Base-by-base conservation (phyloP, 2,329 filamentous ascomycete species). In the Cladosporium halotolerans region DNA sequence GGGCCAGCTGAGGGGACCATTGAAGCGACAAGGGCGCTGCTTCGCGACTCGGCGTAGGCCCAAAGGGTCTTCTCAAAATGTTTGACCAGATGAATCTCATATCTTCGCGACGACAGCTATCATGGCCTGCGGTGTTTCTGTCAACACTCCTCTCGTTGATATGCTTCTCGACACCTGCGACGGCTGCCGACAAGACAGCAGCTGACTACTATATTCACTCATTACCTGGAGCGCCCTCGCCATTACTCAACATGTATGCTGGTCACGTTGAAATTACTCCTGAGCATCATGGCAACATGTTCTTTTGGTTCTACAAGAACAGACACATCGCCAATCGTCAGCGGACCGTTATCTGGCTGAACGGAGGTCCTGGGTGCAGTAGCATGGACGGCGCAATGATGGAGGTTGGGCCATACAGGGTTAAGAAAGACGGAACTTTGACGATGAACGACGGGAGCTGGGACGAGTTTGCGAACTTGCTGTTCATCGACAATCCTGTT, bases 291-390 rank as follows among this genome's bases (percentile, higher is more conserved):
- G 92, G 89, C 62, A 95, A 97, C 71, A 74, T 99, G 14, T 99
- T 97, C 78, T 99, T 99, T 77, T 99, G 93, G 93, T 89, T 96
- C 66, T 96, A 88, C 68, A 84, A 96, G 68, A 97, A 97, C 68
- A 82, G 88, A 62, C 93, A 99, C 70, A 96, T 99, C 61, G 92
- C 90, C 54, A 88, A 97, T 68, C 83, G 81, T 63, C 88, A 93
- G 69, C 83, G 93, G 54, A 96, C 91, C 2, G 87, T 99, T 9
- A 84, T 99, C 65, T 99, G 95, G 93, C 75, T 99, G 54, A 99
- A 99, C 68, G 95, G 93, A 51, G 95, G 93, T 0, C 93, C 93
- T 1, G 93, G 95, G 28, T 99, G 93, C 72, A 96, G 90, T 70
- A 97, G 92, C 28, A 91, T 96, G 79, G 95, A 99, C 70, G 93